A percentile compares a stretch with the other conserved stretches of the same genome.
Conservation (phyloP, 228 moss, liverwort and hornwort genomes). For the Sphagnum magellanicum region DNA sequence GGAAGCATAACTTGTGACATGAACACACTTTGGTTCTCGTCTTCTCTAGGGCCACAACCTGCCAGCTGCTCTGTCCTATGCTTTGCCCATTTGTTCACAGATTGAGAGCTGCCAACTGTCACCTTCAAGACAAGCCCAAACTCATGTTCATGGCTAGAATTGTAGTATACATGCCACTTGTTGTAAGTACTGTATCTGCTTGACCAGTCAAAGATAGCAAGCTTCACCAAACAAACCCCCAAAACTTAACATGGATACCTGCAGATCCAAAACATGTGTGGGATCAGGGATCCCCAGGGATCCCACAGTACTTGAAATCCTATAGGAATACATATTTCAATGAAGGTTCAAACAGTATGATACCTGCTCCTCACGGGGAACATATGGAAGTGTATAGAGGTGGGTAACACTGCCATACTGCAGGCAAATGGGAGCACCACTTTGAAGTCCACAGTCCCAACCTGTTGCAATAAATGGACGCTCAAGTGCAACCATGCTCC, state of each 20-base stretch:
- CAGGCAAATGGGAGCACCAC: slow-evolving; percentile 24
- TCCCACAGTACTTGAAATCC: no score
- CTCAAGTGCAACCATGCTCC: slow-evolving; percentile 54
- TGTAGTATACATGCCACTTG: no score
- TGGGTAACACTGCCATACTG: slow-evolving; percentile 31
- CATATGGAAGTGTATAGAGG: slow-evolving; percentile 36
- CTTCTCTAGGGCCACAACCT: slow-evolving; percentile 2
- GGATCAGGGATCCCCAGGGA: no score
- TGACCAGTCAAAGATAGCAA: no score
- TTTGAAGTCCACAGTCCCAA: slow-evolving; percentile 23
- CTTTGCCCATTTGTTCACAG: background rate
- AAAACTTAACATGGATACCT: no score
- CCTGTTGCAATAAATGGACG: slow-evolving; percentile 33
- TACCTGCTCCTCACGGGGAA: slow-evolving; percentile 28
- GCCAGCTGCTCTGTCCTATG: background rate
- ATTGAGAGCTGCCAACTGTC: slow-evolving; percentile 20
- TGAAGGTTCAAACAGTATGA: background rate
- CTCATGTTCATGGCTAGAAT: background rate
- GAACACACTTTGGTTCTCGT: slow-evolving; percentile 15
- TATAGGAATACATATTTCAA: no score
- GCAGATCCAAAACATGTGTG: no score
- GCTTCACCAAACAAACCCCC: no score
- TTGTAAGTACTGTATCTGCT: no score
- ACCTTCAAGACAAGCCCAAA: slow-evolving; percentile 15
- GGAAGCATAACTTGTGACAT: slow-evolving; percentile 20